Percentiles rank a stretch among this genome's conserved stretches.
These are phyloP conservation scores for Coemansia sp. DNA, from an alignment of 192 early-diverging fungal species.

Conservation along the genomic window DNA sequence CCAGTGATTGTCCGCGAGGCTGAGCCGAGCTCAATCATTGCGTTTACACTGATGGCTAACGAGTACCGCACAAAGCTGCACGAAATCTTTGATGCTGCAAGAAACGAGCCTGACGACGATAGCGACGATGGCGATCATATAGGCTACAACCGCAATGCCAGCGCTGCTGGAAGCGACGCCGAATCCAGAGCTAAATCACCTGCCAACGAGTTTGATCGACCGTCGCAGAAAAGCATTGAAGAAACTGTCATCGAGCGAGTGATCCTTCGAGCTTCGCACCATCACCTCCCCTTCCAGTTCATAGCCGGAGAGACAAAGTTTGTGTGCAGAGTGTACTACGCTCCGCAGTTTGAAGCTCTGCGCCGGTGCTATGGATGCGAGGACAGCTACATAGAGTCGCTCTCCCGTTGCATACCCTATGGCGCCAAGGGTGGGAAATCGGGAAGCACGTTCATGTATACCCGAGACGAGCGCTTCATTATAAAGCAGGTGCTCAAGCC, in stretches of 20 bases:
- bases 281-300: constrained; percentile 58
- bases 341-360: constrained; percentile 90
- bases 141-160: not conserved
- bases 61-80: constrained; percentile 43
- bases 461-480: constrained; percentile 86
- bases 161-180: not conserved
- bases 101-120: constrained; percentile 13
- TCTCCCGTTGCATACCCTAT: constrained; percentile 87
- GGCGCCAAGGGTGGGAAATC: constrained; percentile 87
- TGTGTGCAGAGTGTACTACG: constrained; percentile 87
- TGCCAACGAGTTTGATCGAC: constrained; percentile 29
- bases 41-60: constrained; percentile 74
- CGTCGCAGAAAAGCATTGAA: constrained; percentile 4
- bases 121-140: not conserved
- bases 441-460: constrained; percentile 88
- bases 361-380: constrained; percentile 83
- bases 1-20: constrained; percentile 85
- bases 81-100: constrained; percentile 33
- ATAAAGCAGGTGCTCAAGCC: constrained; percentile 85
- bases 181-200: constrained; percentile 13
- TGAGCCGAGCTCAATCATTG: constrained; percentile 92
- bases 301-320: constrained; percentile 75
- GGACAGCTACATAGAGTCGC: constrained; percentile 77
- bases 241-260: constrained; percentile 30
- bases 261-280: constrained; percentile 35